Evolutionary conservation across 108 stramenopile species (phyloP), one percentile per base, ranked within the genome.

Genomic region (Bacterosira constricta): DNA sequence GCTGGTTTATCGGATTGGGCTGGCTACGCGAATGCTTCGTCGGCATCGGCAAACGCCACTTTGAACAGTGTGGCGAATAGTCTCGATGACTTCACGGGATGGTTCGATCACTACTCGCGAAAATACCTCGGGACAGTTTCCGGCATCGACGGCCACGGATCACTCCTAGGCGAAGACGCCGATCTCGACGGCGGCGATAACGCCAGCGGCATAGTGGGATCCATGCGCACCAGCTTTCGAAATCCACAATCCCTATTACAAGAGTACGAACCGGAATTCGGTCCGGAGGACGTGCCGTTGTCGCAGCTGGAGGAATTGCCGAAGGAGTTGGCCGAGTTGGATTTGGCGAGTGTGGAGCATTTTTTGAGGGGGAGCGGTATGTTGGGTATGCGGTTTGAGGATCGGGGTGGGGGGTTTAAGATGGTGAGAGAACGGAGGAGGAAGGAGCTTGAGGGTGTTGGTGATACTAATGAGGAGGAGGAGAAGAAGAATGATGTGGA

Each of bases 341-440:
- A 82, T 78, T 56, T 82, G 38, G 36, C 36, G 12, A 47, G 61
- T 18, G 81, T 82, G 13, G 76, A 82, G 41, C 37, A 60, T 45
- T 78, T 53, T 78, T 45, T 82, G 36, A 54, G 63, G 35, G 25
- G 18, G 15, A 73, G 71, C 38, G 81, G 81, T 3, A 63, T 66
- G 75, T 66, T 78, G 65, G 77, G 67, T 8, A 78, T 77, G 75
- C 71, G 75, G 46, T 82, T 82, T 53, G 81, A 82, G 45, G 73
- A 75, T 70, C 73, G 79, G n/a, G 73, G 79, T 26, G 79, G 79
- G 18, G 79, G 73, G 30, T 80, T 80, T 45, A 37, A 29, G 27
- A 61, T 38, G 12, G 63, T 80, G 73, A 69, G 79, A 18, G 39
- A 61, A 18, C 23, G 42, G 15, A 60, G 32, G 57, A 20, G 21